phyloP scores from a whole-genome alignment of 768 basidiomycete genomes.

The Russula compacta region DNA sequence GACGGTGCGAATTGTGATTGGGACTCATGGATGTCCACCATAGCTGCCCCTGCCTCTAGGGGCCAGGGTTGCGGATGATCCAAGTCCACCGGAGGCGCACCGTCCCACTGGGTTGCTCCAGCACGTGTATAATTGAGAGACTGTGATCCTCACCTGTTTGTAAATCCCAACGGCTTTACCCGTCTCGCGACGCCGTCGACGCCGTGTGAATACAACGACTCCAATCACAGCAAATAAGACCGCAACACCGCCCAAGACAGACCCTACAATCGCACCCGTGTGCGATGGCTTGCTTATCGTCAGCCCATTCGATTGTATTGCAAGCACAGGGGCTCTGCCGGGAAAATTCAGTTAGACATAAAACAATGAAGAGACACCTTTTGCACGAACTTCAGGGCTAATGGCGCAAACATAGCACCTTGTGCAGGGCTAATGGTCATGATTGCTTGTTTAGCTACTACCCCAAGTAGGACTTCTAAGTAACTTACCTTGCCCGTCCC shows the following conservation, averaged over 20 bases:
- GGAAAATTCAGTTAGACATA: background rate
- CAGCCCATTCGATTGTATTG: background rate
- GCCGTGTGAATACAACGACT: background rate
- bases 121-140: too few relatives aligned
- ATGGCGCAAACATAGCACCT: conserved; percentile 22
- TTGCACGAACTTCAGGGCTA: conserved; percentile 19
- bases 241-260: conserved; percentile 9
- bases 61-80: too few relatives aligned
- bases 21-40: too few relatives aligned
- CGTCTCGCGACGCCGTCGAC: background rate
- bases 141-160: too few relatives aligned
- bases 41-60: too few relatives aligned
- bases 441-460: background rate
- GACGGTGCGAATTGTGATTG: too few relatives aligned
- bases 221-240: background rate
- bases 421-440: conserved; percentile 17
- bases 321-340: background rate
- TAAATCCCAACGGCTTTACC: too few relatives aligned
- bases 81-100: too few relatives aligned
- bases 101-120: too few relatives aligned
- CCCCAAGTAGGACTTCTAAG: too few relatives aligned
- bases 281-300: background rate
- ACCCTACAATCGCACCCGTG: conserved; percentile 15
- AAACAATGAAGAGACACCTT: background rate
- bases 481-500: conserved; percentile 13